Evolutionary conservation across 169 alveolate genomes (phyloP).

Genomic region (Plasmodium chabaudi): DNA sequence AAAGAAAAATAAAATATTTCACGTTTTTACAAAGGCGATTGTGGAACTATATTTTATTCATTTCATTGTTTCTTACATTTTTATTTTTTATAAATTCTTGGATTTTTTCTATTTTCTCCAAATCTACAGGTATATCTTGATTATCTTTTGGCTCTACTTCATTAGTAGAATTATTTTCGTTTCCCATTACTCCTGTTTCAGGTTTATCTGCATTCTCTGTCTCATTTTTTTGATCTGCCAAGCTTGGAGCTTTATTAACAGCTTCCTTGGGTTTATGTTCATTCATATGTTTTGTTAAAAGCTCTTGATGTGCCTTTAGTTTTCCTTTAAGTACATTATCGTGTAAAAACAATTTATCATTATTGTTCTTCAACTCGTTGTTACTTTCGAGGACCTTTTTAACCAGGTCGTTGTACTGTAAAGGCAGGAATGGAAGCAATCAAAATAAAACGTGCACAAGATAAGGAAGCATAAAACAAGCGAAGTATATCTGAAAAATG

Average conservation of each 20-base stretch:
- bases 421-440: neutral
- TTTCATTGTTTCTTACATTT: constrained; percentile 18
- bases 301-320: constrained; percentile 39
- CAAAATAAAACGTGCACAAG: neutral
- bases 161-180: neutral
- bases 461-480: neutral
- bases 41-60: neutral
- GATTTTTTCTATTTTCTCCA: constrained; percentile 25
- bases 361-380: constrained; percentile 15
- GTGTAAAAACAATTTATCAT: constrained; percentile 7
- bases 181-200: neutral
- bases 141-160: neutral
- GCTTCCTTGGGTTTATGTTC: constrained; percentile 14
- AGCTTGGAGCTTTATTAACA: neutral
- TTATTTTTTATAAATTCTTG: constrained; percentile 5
- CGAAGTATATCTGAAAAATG: neutral
- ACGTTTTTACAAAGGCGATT: neutral
- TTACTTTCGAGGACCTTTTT: constrained; percentile 16
- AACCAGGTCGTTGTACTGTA: constrained; percentile 35
- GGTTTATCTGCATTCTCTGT: neutral
- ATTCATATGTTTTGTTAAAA: constrained; percentile 12
- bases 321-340: neutral
- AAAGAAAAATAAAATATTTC: constrained; percentile 5
- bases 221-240: neutral
- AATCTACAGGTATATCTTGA: neutral